Conservation (phyloP, 495 filamentous ascomycete species). For the Evansstolkia leycettana region DNA sequence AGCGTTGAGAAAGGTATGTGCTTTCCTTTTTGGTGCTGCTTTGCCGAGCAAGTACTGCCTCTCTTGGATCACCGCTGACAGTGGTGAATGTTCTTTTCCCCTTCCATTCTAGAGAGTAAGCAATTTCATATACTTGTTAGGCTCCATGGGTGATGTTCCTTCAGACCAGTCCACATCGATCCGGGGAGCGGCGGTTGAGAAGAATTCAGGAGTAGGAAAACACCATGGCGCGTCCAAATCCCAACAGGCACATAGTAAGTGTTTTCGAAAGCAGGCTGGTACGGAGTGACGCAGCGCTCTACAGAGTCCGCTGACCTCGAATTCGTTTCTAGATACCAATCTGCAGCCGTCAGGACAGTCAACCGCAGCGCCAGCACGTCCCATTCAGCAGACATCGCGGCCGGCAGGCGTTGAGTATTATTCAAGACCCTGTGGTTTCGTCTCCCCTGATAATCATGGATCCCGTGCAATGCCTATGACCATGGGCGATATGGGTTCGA, state of each 20-base stretch:
- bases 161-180: conserved; percentile 13
- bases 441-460: conserved; percentile 16
- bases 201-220: conserved; percentile 6
- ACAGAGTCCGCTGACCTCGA: background rate
- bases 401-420: conserved; percentile 11
- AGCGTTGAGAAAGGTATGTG: too few species aligned
- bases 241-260: conserved; percentile 16
- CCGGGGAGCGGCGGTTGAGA: conserved; percentile 9
- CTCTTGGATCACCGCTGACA: too few species aligned
- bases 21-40: too few species aligned
- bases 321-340: background rate
- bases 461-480: conserved; percentile 20
- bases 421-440: conserved; percentile 10
- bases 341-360: background rate
- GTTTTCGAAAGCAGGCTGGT: background rate
- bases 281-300: too few species aligned
- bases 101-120: background rate
- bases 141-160: conserved; percentile 25
- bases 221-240: conserved; percentile 5
- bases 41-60: too few species aligned
- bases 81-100: background rate
- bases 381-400: conserved; percentile 10
- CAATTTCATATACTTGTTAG: conserved; percentile 3
- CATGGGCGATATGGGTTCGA: conserved; percentile 32
- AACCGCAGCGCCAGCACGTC: conserved; percentile 5